A percentile compares a stretch with the other conserved stretches of the same genome.
phyloP scores from a whole-genome alignment of 2,329 filamentous ascomycete species.

The Chaetomiaceae sp. region DNA sequence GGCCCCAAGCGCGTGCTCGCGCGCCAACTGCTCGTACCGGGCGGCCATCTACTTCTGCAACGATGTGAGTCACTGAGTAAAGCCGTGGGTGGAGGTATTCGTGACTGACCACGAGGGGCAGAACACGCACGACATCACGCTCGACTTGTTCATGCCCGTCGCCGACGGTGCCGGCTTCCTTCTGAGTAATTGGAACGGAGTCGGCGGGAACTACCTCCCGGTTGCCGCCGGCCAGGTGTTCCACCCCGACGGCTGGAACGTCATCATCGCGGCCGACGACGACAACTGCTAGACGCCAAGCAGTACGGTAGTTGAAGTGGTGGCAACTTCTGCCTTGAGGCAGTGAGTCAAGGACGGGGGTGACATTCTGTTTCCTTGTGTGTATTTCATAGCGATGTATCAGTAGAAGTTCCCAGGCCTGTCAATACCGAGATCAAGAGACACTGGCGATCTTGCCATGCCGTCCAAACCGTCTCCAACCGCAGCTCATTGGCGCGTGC shows the following conservation, averaged over 20 bases:
- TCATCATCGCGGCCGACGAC: not conserved
- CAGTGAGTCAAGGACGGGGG: too few relatives aligned
- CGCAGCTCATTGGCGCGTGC: too few relatives aligned
- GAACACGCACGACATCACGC: not conserved
- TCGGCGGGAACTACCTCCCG: not conserved
- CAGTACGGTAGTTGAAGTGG: too few relatives aligned
- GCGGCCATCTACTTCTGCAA: not conserved
- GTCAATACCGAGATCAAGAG: not conserved
- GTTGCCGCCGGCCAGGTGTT: conserved; percentile 1
- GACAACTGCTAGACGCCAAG: not conserved
- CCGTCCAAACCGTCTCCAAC: too few relatives aligned
- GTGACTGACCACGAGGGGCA: too few relatives aligned
- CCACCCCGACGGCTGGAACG: not conserved
- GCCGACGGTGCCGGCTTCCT: not conserved
- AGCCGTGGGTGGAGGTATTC: too few relatives aligned
- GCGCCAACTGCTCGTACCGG: not conserved
- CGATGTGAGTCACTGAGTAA: conserved; percentile 5
- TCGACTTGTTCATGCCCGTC: not conserved
- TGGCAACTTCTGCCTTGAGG: too few relatives aligned
- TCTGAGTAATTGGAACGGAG: not conserved
- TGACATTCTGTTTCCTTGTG: not conserved
- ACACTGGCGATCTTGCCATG: not conserved
- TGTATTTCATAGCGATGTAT: not conserved
- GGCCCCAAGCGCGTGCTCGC: not conserved
- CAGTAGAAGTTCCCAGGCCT: not conserved